A percentile compares a stretch with the other conserved stretches of the same genome.
phyloP scores from a whole-genome alignment of 148 eudicot species.

The Persicaria maculosa region DNA sequence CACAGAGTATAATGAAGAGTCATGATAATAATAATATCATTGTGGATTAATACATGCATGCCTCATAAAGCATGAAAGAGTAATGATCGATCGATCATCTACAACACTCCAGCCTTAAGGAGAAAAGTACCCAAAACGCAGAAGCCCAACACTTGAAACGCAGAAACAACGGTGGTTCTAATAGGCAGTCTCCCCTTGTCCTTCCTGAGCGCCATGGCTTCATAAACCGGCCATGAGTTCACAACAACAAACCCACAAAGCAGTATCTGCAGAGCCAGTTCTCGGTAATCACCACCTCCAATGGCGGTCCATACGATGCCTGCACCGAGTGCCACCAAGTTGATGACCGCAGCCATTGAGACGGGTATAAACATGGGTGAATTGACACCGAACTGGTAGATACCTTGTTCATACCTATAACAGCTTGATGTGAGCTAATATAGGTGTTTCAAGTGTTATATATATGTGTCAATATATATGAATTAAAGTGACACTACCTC shows the following conservation, averaged over 20 bases:
- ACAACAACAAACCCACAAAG: constrained; percentile 50
- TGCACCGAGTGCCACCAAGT: constrained; percentile 27
- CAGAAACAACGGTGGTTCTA: constrained; percentile 36
- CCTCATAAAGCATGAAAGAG: not conserved
- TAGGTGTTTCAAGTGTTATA: not conserved
- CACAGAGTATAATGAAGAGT: too few relatives aligned
- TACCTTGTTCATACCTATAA: constrained; percentile 40
- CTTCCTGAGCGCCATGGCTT: constrained; percentile 48
- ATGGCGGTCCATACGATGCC: constrained; percentile 20
- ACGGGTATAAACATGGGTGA: constrained; percentile 55
- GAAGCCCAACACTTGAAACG: constrained; percentile 23
- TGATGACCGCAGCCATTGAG: constrained; percentile 39
- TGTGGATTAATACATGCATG: too few relatives aligned
- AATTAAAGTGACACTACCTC: constrained; percentile 8
- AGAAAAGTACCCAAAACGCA: constrained; percentile 7
- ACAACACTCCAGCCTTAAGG: not conserved
- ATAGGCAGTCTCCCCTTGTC: constrained; percentile 65
- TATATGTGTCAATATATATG: not conserved
- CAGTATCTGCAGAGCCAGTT: constrained; percentile 36
- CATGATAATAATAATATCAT: too few relatives aligned
- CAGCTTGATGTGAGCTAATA: not conserved
- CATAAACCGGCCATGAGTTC: constrained; percentile 58
- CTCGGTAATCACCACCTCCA: constrained; percentile 18
- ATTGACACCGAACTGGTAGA: constrained; percentile 43
- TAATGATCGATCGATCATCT: not conserved